Evolutionary conservation across 257 asterid genomes (phyloP).

Genomic region (Rubia yunnanensis): DNA sequence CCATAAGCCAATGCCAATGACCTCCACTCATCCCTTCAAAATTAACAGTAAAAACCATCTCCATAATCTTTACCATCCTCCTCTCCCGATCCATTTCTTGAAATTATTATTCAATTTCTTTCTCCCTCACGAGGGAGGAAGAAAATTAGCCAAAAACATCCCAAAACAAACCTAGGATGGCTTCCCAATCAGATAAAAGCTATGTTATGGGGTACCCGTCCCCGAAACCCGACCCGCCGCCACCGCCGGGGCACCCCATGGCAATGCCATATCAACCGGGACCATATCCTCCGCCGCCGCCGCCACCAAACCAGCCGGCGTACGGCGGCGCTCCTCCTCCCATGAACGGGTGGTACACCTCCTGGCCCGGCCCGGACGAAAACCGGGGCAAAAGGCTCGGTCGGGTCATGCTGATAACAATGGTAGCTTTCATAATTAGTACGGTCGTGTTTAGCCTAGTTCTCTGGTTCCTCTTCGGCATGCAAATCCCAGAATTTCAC

Average conservation of each 20-base stretch:
- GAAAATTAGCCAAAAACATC: background rate
- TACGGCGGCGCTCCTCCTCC: slow-evolving; percentile 11
- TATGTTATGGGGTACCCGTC: slow-evolving; percentile 35
- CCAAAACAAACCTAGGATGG: slow-evolving; percentile 15
- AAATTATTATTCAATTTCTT: background rate
- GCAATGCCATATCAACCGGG: background rate
- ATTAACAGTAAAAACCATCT: background rate
- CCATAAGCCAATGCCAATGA: background rate
- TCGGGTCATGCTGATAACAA: slow-evolving; percentile 26
- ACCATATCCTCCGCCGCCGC: slow-evolving; percentile 5
- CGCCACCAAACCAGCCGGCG: background rate
- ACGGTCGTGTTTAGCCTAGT: slow-evolving; percentile 34
- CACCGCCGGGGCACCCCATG: slow-evolving; percentile 8
- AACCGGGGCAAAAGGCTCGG: slow-evolving; percentile 15
- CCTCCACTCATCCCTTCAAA: slow-evolving; percentile 1
- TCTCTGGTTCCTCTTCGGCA: slow-evolving; percentile 46
- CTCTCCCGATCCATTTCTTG: background rate
- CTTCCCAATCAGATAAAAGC: slow-evolving; percentile 10
- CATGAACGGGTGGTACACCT: slow-evolving; percentile 4
- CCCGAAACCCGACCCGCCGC: slow-evolving; percentile 2
- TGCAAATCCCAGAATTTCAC: slow-evolving; percentile 31
- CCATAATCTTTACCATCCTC: background rate
- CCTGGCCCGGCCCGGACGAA: slow-evolving; percentile 14
- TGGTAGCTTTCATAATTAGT: slow-evolving; percentile 24
- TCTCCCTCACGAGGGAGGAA: background rate